Evolutionary conservation across 2,329 filamentous ascomycete species (phyloP).

Genomic region (Microdochium trichocladiopsis): DNA sequence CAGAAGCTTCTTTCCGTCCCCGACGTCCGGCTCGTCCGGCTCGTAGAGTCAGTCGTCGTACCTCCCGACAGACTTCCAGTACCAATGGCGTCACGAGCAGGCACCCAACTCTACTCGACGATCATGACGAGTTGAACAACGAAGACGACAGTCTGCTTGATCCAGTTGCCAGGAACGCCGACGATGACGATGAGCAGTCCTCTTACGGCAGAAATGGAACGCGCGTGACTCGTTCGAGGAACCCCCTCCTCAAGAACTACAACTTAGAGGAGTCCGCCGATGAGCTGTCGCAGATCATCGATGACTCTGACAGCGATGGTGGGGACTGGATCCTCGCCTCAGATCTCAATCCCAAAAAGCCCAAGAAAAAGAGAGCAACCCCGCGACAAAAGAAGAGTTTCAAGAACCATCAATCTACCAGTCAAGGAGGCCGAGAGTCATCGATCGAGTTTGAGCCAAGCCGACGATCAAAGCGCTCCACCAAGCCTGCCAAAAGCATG

Average conservation of each 20-base stretch:
- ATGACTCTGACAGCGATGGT: slow-evolving; percentile 11
- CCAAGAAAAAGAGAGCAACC: neutral
- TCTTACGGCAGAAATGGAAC: slow-evolving; percentile 1
- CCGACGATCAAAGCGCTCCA: slow-evolving; percentile 41
- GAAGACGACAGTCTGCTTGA: neutral
- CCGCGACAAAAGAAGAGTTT: neutral
- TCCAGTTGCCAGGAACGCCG: neutral
- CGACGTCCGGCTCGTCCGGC: slow-evolving; percentile 1
- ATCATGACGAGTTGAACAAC: neutral
- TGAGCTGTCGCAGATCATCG: slow-evolving; percentile 17
- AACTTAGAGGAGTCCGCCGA: slow-evolving; percentile 16
- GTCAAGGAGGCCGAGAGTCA: slow-evolving; percentile 21
- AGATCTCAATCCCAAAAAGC: neutral
- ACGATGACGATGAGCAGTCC: slow-evolving; percentile 4
- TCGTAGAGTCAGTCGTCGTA: slow-evolving; percentile 9
- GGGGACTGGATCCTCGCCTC: slow-evolving; percentile 4
- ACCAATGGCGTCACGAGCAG: slow-evolving; percentile 1
- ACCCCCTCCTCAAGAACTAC: slow-evolving; percentile 2
- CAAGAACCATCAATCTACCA: slow-evolving; percentile 10
- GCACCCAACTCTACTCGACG: neutral
- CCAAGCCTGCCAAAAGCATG: slow-evolving; percentile 35
- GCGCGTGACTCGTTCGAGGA: slow-evolving; percentile 12
- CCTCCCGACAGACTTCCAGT: slow-evolving; percentile 7
- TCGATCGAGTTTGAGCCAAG: slow-evolving; percentile 47
- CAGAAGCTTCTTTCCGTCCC: slow-evolving; percentile 1